phyloP scores from a whole-genome alignment of 1,284 basidiomycete genomes.

The Ustilago curta region DNA sequence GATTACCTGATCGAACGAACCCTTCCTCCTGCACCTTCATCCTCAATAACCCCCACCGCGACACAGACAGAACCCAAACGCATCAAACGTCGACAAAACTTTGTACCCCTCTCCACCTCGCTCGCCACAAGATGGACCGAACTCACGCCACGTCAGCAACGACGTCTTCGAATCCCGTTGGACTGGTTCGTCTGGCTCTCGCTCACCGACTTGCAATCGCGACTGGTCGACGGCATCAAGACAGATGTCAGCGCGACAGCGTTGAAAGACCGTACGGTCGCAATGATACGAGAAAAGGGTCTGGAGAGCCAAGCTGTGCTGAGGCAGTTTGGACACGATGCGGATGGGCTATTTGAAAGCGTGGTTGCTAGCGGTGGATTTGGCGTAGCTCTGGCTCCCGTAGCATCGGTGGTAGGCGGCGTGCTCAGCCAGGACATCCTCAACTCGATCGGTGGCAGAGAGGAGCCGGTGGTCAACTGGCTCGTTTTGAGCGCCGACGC shows the following conservation, averaged over 20 bases:
- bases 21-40: neutral
- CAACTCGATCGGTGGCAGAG: constrained; percentile 87
- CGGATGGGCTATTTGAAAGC: constrained; percentile 23
- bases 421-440: constrained; percentile 94
- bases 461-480: constrained; percentile 91
- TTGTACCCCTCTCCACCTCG: constrained; percentile 76
- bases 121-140: constrained; percentile 75
- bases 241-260: constrained; percentile 11
- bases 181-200: constrained; percentile 41
- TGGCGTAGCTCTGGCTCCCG: constrained; percentile 84
- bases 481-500: constrained; percentile 82
- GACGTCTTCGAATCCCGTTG: constrained; percentile 18
- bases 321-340: constrained; percentile 8
- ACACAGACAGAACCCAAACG: constrained; percentile 41
- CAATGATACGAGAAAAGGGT: constrained; percentile 32
- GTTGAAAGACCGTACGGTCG: constrained; percentile 14
- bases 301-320: constrained; percentile 18
- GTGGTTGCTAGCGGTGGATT: constrained; percentile 72
- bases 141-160: constrained; percentile 67
- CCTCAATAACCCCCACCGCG: neutral
- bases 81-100: constrained; percentile 78
- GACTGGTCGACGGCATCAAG: neutral
- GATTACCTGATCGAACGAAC: constrained; percentile 82
- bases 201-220: constrained; percentile 19
- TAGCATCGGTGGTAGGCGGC: constrained; percentile 85